A percentile compares a stretch with the other conserved stretches of the same genome.
Conservation (phyloP, 805 yeast genomes). For the Cyberlindnera americana region DNA sequence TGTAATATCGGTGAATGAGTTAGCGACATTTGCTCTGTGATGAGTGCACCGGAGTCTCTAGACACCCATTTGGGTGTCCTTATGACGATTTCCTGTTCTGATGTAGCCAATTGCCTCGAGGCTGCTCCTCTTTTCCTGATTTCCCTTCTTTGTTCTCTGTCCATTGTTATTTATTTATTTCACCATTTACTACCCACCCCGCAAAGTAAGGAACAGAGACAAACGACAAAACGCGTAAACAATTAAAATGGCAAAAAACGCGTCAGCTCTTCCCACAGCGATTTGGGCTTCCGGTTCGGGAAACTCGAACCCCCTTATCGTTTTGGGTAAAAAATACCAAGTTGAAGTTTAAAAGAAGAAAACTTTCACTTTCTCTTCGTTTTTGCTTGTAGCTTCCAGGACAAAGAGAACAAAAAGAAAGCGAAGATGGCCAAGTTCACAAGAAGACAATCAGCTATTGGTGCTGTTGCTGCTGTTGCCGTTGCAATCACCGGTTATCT, state of each 20-base stretch:
- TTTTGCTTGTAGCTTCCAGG: no score
- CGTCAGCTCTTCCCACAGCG: background rate
- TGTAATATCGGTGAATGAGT: constrained; percentile 12
- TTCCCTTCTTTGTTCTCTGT: constrained; percentile 18
- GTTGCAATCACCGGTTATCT: constrained; percentile 16
- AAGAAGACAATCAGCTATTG: constrained; percentile 15
- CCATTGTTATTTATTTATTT: no score
- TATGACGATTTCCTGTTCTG: constrained; percentile 8
- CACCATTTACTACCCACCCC: no score
- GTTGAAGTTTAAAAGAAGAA: no score
- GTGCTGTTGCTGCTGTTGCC: constrained; percentile 14
- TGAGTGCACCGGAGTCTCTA: constrained; percentile 20
- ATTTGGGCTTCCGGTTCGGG: constrained; percentile 8
- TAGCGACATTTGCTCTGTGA: constrained; percentile 17
- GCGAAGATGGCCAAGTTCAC: constrained; percentile 12
- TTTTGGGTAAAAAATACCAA: background rate
- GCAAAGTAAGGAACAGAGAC: no score
- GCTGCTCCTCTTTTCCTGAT: constrained; percentile 21
- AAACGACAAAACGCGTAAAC: no score
- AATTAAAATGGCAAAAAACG: no score
- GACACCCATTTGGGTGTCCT: constrained; percentile 17
- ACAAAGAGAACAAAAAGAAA: background rate
- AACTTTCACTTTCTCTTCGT: no score
- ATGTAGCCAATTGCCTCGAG: constrained; percentile 4
- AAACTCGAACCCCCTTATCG: constrained; percentile 9